Percentiles rank a stretch among this genome's conserved stretches.
Evolutionary conservation across 1,139 yeast species (phyloP).

Genomic region (Taiozyma sp.): DNA sequence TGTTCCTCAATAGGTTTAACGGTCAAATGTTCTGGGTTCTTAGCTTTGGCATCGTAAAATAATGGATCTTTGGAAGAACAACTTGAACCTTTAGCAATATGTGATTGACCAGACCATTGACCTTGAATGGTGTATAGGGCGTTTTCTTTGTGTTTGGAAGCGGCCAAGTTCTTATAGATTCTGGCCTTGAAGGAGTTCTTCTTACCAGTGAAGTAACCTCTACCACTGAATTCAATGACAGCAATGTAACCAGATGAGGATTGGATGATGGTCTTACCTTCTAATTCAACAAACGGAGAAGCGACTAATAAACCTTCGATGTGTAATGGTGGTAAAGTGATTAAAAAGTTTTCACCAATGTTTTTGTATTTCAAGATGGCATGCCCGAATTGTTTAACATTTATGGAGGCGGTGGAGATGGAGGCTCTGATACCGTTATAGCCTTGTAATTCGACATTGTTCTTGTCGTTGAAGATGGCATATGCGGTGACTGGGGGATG

Average conservation of each 20-base stretch:
- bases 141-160: constrained; percentile 45
- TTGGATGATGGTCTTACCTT: constrained; percentile 79
- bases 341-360: constrained; percentile 63
- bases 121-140: constrained; percentile 79
- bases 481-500: constrained; percentile 96
- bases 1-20: constrained; percentile 82
- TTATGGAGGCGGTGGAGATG: constrained; percentile 69
- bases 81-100: constrained; percentile 31
- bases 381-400: constrained; percentile 90
- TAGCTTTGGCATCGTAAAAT: constrained; percentile 66
- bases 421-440: constrained; percentile 87
- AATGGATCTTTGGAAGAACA: constrained; percentile 31
- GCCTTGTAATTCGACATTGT: constrained; percentile 72
- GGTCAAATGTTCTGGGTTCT: constrained; percentile 47
- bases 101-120: constrained; percentile 85
- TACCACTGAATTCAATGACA: constrained; percentile 77
- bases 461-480: constrained; percentile 65
- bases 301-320: constrained; percentile 91
- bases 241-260: constrained; percentile 75
- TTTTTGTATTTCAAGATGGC: constrained; percentile 63
- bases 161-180: constrained; percentile 51
- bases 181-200: constrained; percentile 89
- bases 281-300: constrained; percentile 85
- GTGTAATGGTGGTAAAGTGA: constrained; percentile 94
- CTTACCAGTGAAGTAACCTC: constrained; percentile 96